Base-by-base conservation (phyloP, 2,329 filamentous ascomycete species). In the Elsinoe batatas region DNA sequence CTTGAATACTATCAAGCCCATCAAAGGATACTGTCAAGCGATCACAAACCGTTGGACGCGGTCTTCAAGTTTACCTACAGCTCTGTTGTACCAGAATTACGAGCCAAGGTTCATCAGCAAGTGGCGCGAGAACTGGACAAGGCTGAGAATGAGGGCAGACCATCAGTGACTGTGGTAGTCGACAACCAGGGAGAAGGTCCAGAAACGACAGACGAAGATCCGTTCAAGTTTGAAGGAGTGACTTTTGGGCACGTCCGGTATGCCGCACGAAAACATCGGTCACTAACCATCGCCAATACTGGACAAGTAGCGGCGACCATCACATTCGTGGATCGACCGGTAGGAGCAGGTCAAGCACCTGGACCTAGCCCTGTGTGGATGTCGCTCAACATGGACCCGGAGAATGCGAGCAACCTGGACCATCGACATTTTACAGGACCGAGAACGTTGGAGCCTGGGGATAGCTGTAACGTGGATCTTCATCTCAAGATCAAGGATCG, bases 21-120 rank as follows among this genome's bases (percentile, higher is more conserved):
- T 64, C 93, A 97, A 68, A 80, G 87, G 15, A 84, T 98, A 20
- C 80, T 88, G 13, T 95, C 91, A 0, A 97, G 91, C 0, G 93
- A 98, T 64, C 93, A 98, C 71, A 98, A 98, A 68, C 94, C 93
- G 0, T 73, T 98, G 1, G 81, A 84, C 57, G 88, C 90, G 0
- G 75, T 91, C 0, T 97, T 97, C 65, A 85, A 81, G 0, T 71
- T 98, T 6, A 84, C 86, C 43, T 96, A 93, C 65, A 88, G 96
- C 59, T 86, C 88, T 0, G 87, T 95, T 1, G 83, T 94, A 0
- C 87, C 90, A 0, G 84, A 91, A 26, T 73, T 95, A 22, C 96
- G 94, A 67, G 82, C 88, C 1, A 85, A 82, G 59, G 77, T 97
- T 0, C 87, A 95, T 59, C 82, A 87, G 56, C 90, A 97, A 65